Base-by-base conservation (phyloP, 2,329 filamentous ascomycete genomes). In the Emmonsia crescens region DNA sequence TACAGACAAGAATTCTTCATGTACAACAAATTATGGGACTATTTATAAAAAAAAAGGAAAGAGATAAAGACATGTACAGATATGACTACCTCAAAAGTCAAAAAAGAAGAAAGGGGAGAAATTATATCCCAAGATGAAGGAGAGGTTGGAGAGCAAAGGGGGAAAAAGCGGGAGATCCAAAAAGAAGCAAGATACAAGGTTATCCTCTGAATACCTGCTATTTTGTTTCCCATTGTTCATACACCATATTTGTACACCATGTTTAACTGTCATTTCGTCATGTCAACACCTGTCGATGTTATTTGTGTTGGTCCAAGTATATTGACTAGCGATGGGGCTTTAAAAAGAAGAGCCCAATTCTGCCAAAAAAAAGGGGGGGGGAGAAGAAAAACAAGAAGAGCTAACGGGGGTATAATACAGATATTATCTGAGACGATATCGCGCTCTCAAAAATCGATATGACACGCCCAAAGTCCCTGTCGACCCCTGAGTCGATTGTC, bases 371-470 rank as follows among this genome's bases (percentile, higher is more conserved):
- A n/a, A 16, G 9, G n/a, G 19, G 24, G 8, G 19, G 2, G 19
- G 12, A n/a, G 16, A 36, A 29, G n/a, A 21, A 24, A 21, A 16
- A 33, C 24, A 12, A 51, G 12, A 36, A 52, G 24, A 33, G 33
- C 52, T 61, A 56, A 57, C 40, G 16, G 24, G 24, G 24, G 42
- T 27, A 57, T 40, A 46, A 61, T 42, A 64, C 73, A 95, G 90
- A 73, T 95, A 96, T 76, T 96, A 94, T 78, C 80, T 96, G 69
- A 96, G 95, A 79, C 84, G 89, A 73, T 96, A 96, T 78, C 87
- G 93, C 68, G 85, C 89, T 31, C 77, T 96, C 70, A 86, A 88
- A 70, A 87, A 94, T 77, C 82, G 90, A 72, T 96, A 96, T 77
- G 82, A 85, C 66, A 74, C 65, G 64, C 67, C 67, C 75, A 69